Base-by-base conservation (phyloP, 352 stramenopile species). In the Globisporangium parvum region DNA sequence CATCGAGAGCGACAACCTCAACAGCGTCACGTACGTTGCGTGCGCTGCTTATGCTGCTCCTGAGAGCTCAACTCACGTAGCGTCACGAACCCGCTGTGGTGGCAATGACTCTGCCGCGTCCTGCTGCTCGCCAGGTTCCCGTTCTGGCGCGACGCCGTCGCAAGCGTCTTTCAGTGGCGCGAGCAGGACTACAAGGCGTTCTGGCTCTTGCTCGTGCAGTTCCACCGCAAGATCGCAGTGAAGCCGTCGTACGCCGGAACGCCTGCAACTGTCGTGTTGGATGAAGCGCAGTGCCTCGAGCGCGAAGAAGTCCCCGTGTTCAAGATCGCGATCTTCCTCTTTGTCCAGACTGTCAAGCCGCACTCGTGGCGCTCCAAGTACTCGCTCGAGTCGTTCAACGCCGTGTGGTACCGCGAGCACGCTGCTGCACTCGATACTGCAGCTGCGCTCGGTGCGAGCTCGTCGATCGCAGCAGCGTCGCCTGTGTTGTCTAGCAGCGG, bases 121-220 rank as follows among this genome's bases (percentile, higher is more conserved):
- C n/a, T 12, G 8, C 8, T 62, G 23, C 66, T 50, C 35, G 28
- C 10, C n/a, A 79, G 63, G 17, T 91, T 87, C 52, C 41, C 66
- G 1, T 67, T 80, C 45, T 93, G 82, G 82, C 81, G 73, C 51
- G 75, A 84, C 23, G 69, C 80, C 10, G 76, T 90, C 45, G 60
- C 72, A 2, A 51, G 47, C 28, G 74, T 88, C 42, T 88, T 90
- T 54, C 76, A 85, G 57, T 93, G 84, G 84, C 73, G 81, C 51
- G 84, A 91, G 20, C 71, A 89, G 65, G 79, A 93, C 54, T 91
- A 87, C 58, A 73, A 82, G 53, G 77, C 77, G 53, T 91, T 93
- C 49, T 93, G 84, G 84, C 62, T 93, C 60, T 58, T 91, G 42
- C 64, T 93, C 15, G 72, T 88, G 51, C 74, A 85, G 20, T 86